phyloP scores from a whole-genome alignment of 2,329 filamentous ascomycete species.

The Aspergillus calidoustus region DNA sequence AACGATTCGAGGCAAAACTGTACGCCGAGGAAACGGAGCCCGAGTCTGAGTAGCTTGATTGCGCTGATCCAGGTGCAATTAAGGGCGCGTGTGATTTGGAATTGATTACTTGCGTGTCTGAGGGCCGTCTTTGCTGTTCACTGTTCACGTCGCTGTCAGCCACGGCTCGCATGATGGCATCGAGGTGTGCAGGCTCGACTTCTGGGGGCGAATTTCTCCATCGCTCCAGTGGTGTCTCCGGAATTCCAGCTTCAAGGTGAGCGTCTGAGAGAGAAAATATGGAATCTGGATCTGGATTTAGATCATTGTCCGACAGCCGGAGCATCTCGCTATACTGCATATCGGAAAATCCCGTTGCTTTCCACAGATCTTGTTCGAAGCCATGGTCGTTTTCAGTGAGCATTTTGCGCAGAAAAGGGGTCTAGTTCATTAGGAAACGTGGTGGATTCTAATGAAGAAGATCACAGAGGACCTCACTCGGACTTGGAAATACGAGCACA shows the following conservation, averaged over 20 bases:
- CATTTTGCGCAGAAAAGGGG: background rate
- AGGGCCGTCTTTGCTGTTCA: background rate
- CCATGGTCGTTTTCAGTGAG: background rate
- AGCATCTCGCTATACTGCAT: background rate
- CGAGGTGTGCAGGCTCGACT: conserved; percentile 63
- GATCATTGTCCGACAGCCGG: background rate
- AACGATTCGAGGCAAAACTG: conserved; percentile 24
- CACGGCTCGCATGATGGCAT: conserved; percentile 62
- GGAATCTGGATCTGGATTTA: background rate
- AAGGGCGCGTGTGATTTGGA: conserved; percentile 11
- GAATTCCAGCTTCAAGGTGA: background rate
- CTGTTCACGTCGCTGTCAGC: conserved; percentile 16
- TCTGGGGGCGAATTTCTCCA: conserved; percentile 67
- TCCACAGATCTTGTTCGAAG: background rate
- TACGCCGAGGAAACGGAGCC: conserved; percentile 22
- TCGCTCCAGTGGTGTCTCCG: conserved; percentile 62
- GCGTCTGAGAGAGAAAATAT: background rate
- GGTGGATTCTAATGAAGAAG: background rate
- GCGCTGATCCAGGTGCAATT: conserved; percentile 15
- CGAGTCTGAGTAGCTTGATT: conserved; percentile 6
- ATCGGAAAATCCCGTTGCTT: background rate
- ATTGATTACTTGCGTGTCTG: background rate
- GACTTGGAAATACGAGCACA: background rate
- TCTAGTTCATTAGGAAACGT: background rate
- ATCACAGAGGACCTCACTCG: background rate